Percentiles rank a stretch among this genome's conserved stretches.
Conservation (phyloP, 2,329 filamentous ascomycete genomes). For the Botrytis byssoidea region DNA sequence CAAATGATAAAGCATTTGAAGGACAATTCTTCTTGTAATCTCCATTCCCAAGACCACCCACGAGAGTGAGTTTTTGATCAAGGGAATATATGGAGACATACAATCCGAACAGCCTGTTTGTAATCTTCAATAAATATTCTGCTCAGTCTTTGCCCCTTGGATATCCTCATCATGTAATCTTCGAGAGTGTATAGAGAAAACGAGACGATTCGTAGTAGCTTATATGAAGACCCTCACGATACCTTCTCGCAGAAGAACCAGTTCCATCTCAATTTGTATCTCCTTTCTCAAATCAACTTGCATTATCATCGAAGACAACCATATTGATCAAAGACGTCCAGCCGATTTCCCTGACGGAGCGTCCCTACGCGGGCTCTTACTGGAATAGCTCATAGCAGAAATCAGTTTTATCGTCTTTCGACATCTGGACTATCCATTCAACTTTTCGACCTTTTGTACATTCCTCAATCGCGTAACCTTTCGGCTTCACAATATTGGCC, state of each 20-base stretch:
- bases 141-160: conserved; percentile 33
- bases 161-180: conserved; percentile 26
- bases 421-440: conserved; percentile 58
- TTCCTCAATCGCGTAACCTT: conserved; percentile 54
- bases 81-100: conserved; percentile 32
- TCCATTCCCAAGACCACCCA: conserved; percentile 42
- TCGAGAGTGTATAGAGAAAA: conserved; percentile 35
- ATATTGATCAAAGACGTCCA: conserved; percentile 61
- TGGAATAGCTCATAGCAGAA: conserved; percentile 71
- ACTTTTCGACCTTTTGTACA: conserved; percentile 48
- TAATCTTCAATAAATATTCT: conserved; percentile 36
- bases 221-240: conserved; percentile 51
- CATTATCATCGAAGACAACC: conserved; percentile 53
- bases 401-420: conserved; percentile 47
- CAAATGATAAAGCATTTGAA: conserved; percentile 26
- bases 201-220: conserved; percentile 31
- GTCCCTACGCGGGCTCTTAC: conserved; percentile 73
- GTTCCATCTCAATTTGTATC: conserved; percentile 44
- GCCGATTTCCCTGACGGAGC: conserved; percentile 72
- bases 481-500: conserved; percentile 37
- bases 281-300: conserved; percentile 38
- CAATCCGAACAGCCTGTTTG: conserved; percentile 38
- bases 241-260: conserved; percentile 45
- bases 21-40: conserved; percentile 29
- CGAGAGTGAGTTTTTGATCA: neutral